Evolutionary conservation across 352 stramenopile species (phyloP).

Genomic region (Pythium insidiosum): DNA sequence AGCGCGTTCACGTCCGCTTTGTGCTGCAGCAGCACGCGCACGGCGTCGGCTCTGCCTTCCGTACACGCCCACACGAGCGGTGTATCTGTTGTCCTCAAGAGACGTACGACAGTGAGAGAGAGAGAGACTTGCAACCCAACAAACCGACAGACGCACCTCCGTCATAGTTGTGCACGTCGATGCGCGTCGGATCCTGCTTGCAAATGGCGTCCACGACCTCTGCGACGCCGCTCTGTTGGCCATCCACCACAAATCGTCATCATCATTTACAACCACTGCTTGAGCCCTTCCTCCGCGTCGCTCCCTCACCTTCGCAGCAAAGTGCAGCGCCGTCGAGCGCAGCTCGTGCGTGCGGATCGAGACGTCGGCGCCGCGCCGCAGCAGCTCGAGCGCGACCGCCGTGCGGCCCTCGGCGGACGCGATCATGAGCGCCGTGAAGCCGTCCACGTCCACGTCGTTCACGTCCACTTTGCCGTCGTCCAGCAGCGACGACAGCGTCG

Average conservation of each 20-base stretch:
- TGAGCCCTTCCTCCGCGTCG: not conserved
- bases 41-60: conserved; percentile 55
- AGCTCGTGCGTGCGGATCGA: conserved; percentile 61
- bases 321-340: conserved; percentile 67
- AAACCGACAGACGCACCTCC: conserved; percentile 16
- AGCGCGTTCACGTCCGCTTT: conserved; percentile 56
- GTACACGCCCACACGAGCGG: conserved; percentile 79
- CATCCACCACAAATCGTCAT: too few species aligned
- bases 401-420: conserved; percentile 62
- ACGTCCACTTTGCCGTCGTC: conserved; percentile 46
- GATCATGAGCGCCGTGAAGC: conserved; percentile 83
- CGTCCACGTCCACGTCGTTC: conserved; percentile 75
- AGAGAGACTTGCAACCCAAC: not conserved
- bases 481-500: conserved; percentile 49
- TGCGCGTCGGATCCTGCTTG: conserved; percentile 33
- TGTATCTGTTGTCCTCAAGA: conserved; percentile 54
- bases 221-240: conserved; percentile 57
- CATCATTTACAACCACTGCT: not conserved
- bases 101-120: not conserved
- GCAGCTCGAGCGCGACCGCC: conserved; percentile 43
- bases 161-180: conserved; percentile 71
- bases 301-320: conserved; percentile 56
- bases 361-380: conserved; percentile 51
- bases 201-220: conserved; percentile 68
- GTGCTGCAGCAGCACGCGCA: conserved; percentile 56